These are phyloP conservation scores for Coelastrella sp. DNA, from an alignment of 139 green algal species.

Conservation along the genomic window DNA sequence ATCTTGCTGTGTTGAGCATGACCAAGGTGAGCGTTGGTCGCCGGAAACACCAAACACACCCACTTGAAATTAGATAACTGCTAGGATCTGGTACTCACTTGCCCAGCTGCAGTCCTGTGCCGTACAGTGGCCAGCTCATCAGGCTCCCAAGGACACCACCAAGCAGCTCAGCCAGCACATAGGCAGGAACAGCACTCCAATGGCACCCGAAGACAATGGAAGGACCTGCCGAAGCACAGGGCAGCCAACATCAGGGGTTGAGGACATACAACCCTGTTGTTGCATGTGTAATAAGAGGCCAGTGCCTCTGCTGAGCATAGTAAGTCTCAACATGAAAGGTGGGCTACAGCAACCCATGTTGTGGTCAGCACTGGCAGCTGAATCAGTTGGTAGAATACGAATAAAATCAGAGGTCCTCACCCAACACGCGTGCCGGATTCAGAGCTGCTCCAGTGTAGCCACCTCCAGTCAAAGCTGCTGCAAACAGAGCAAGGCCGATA, in stretches of 20 bases:
- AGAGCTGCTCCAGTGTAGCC: conserved; percentile 60
- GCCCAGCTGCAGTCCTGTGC: conserved; percentile 41
- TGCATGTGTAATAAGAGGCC: no score
- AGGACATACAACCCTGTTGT: no score
- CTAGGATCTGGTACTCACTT: not conserved
- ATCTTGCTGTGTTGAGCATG: not conserved
- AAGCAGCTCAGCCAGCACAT: conserved; percentile 37
- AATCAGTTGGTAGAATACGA: not conserved
- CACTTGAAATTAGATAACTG: not conserved
- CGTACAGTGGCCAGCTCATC: conserved; percentile 54
- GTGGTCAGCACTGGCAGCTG: not conserved
- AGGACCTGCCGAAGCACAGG: conserved; percentile 25
- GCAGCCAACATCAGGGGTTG: not conserved
- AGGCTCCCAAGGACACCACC: conserved; percentile 43
- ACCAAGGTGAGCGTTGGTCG: not conserved
- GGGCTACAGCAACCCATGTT: no score
- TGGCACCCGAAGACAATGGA: conserved; percentile 64
- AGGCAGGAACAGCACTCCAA: conserved; percentile 42
- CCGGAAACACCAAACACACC: not conserved
- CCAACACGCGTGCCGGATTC: conserved; percentile 66
- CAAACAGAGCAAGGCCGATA: conserved; percentile 46
- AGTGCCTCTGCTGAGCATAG: no score
- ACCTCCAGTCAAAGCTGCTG: conserved; percentile 45
- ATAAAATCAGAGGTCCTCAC: not conserved
- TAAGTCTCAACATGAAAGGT: no score